Conservation (phyloP, 2,329 filamentous ascomycete genomes). For the Scedosporium boydii region DNA sequence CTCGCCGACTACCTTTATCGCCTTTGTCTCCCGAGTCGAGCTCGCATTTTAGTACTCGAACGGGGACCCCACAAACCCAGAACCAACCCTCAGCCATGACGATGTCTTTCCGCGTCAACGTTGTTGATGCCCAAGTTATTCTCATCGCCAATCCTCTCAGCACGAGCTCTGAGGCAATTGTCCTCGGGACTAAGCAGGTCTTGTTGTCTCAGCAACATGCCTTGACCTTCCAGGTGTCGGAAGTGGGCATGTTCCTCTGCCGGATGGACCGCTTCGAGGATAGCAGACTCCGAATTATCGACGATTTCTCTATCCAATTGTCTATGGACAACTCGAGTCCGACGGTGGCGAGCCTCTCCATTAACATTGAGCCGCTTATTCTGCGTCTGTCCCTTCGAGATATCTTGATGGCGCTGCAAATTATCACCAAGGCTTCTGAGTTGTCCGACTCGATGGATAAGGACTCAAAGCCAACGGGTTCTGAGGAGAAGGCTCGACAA, state of each 20-base stretch:
- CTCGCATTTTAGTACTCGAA: background rate
- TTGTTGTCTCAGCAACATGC: conserved; percentile 90
- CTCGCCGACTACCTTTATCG: background rate
- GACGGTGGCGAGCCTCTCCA: conserved; percentile 66
- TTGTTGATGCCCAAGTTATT: conserved; percentile 94
- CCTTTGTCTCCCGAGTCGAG: background rate
- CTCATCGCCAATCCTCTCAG: conserved; percentile 91
- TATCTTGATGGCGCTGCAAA: conserved; percentile 88
- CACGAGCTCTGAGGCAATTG: conserved; percentile 86
- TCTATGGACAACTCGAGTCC: conserved; percentile 65
- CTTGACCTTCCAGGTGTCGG: conserved; percentile 82
- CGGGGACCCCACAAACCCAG: background rate
- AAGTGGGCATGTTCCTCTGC: conserved; percentile 96
- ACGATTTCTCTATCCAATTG: conserved; percentile 88
- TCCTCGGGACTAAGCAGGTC: conserved; percentile 87
- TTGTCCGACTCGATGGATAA: conserved; percentile 60
- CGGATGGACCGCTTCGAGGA: conserved; percentile 97
- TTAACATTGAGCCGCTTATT: conserved; percentile 85
- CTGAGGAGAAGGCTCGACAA: conserved; percentile 48
- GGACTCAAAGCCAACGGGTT: conserved; percentile 19
- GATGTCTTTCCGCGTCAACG: conserved; percentile 80
- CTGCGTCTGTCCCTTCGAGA: conserved; percentile 85
- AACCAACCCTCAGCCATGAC: conserved; percentile 40
- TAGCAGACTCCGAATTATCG: conserved; percentile 79
- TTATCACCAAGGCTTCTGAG: conserved; percentile 82